Conservation (phyloP, 495 filamentous ascomycete species). For the Mytilinidion resinicola region DNA sequence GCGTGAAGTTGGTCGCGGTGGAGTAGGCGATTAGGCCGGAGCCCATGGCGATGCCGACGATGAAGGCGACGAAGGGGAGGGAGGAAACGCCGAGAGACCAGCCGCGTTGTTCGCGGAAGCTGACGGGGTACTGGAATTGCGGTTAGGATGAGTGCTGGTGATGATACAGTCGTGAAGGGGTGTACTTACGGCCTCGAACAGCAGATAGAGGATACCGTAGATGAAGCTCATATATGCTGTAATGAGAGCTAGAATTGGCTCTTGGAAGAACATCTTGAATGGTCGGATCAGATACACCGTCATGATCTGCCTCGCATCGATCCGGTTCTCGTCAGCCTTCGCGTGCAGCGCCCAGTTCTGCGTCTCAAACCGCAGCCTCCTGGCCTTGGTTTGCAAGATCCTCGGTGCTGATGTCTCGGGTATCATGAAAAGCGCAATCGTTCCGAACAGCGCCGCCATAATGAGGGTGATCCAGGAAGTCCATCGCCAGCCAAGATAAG, state of each 20-base stretch:
- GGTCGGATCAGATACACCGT: constrained; percentile 55
- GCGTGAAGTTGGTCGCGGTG: constrained; percentile 25
- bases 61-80: constrained; percentile 31
- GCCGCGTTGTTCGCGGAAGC: constrained; percentile 32
- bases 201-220: constrained; percentile 37
- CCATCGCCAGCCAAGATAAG: constrained; percentile 38
- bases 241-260: constrained; percentile 55
- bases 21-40: constrained; percentile 19
- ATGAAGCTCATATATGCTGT: constrained; percentile 40
- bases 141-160: not conserved
- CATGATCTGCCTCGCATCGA: constrained; percentile 43
- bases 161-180: not conserved
- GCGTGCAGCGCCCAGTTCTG: constrained; percentile 56
- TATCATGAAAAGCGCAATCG: constrained; percentile 42
- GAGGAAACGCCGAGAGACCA: constrained; percentile 31
- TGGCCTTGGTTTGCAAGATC: constrained; percentile 52
- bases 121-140: constrained; percentile 27
- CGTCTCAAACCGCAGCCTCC: constrained; percentile 52
- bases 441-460: constrained; percentile 45
- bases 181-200: constrained; percentile 32
- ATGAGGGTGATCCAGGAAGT: constrained; percentile 61
- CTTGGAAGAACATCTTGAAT: constrained; percentile 52
- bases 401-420: constrained; percentile 57
- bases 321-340: constrained; percentile 49
- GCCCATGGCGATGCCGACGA: constrained; percentile 22